These are phyloP conservation scores for Helianthus annuus DNA, from an alignment of 129 eudicot species.

Conservation along the genomic window DNA sequence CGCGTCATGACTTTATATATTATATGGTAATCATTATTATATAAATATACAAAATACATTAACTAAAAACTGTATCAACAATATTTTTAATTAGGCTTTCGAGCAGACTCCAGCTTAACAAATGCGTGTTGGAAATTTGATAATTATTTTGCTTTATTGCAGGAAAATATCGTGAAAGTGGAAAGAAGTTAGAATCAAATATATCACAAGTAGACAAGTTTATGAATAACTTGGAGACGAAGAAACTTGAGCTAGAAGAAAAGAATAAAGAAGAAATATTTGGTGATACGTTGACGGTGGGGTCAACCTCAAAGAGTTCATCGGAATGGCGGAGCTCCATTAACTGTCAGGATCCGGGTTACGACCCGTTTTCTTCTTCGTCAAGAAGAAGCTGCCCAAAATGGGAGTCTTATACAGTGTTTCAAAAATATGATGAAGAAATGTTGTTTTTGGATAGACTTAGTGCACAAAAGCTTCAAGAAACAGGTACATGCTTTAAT, in stretches of 20 bases:
- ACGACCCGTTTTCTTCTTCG: slow-evolving; percentile 93
- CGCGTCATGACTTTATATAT: background rate
- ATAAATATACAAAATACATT: too few species aligned
- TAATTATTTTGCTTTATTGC: background rate
- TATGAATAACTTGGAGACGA: slow-evolving; percentile 45
- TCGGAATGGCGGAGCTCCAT: slow-evolving; percentile 98
- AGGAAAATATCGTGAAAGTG: slow-evolving; percentile 35
- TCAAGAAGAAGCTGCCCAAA: slow-evolving; percentile 95
- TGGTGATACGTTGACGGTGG: slow-evolving; percentile 78
- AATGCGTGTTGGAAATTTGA: background rate
- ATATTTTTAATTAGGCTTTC: too few species aligned
- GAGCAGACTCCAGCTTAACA: too few species aligned
- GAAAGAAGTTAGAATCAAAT: slow-evolving; percentile 29
- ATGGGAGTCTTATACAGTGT: slow-evolving; percentile 96
- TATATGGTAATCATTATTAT: too few species aligned
- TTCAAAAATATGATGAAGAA: slow-evolving; percentile 95
- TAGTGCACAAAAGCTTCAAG: slow-evolving; percentile 92
- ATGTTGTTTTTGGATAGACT: slow-evolving; percentile 89
- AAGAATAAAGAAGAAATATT: slow-evolving; percentile 60
- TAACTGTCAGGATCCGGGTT: slow-evolving; percentile 65
- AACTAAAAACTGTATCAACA: too few species aligned
- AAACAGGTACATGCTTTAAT: slow-evolving; percentile 60
- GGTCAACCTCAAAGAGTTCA: slow-evolving; percentile 93
- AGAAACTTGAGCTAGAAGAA: slow-evolving; percentile 48
- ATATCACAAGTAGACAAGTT: slow-evolving; percentile 49